These are phyloP conservation scores for Yamadazyma sp. DNA, from an alignment of 805 yeast genomes.

Conservation along the genomic window DNA sequence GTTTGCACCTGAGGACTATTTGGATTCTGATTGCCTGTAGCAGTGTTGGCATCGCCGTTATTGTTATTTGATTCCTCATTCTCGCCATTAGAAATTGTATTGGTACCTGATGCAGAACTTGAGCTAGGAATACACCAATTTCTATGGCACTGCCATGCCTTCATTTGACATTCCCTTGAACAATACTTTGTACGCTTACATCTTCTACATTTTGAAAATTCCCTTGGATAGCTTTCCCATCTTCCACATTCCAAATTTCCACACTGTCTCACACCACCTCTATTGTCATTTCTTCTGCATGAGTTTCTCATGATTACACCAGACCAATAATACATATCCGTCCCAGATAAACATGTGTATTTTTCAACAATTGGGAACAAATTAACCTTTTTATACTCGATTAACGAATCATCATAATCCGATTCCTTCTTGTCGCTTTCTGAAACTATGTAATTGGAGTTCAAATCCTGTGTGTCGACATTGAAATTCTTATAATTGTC, in stretches of 20 bases:
- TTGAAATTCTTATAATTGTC: constrained; percentile 39
- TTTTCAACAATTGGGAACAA: constrained; percentile 90
- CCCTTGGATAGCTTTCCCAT: constrained; percentile 89
- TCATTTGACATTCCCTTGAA: constrained; percentile 84
- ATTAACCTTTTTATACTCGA: constrained; percentile 53
- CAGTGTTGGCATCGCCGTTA: not conserved
- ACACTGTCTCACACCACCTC: constrained; percentile 92
- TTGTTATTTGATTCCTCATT: not conserved
- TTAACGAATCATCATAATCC: constrained; percentile 40
- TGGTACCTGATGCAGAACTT: constrained; percentile 23
- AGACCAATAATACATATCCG: constrained; percentile 92
- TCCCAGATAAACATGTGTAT: constrained; percentile 69
- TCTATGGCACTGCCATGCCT: constrained; percentile 90
- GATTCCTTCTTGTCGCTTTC: constrained; percentile 13
- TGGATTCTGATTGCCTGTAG: not conserved
- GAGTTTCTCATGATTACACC: constrained; percentile 97
- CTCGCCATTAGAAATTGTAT: not conserved
- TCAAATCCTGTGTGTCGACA: constrained; percentile 25
- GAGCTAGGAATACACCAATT: constrained; percentile 79
- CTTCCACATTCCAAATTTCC: constrained; percentile 90
- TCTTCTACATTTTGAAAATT: constrained; percentile 91
- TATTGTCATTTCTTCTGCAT: constrained; percentile 81
- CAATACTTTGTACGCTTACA: constrained; percentile 96
- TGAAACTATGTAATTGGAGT: not conserved
- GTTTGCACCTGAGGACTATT: not conserved